Percentiles rank a stretch among this genome's conserved stretches.
Conservation (phyloP, 495 filamentous ascomycete species). For the Chaetomium cochliodes region DNA sequence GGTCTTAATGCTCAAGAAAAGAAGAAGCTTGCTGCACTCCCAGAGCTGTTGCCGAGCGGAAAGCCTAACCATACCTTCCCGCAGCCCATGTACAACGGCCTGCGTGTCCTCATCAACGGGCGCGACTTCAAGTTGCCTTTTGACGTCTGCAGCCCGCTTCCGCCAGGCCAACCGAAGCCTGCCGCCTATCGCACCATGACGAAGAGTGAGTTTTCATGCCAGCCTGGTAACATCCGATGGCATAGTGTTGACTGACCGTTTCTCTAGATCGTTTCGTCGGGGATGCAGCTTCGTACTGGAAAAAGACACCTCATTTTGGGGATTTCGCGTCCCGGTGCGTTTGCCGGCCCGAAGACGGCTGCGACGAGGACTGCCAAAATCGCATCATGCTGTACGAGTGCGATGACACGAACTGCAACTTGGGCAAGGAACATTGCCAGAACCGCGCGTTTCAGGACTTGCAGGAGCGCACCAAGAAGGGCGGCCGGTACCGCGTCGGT, state of each 20-base stretch:
- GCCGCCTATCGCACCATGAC: slow-evolving; percentile 87
- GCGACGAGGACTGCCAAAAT: slow-evolving; percentile 88
- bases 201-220: slow-evolving; percentile 59
- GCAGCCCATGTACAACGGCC: slow-evolving; percentile 45
- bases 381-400: slow-evolving; percentile 97
- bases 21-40: slow-evolving; percentile 57
- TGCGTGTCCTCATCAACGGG: slow-evolving; percentile 58
- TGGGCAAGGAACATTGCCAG: slow-evolving; percentile 66
- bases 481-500: slow-evolving; percentile 81
- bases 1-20: slow-evolving; percentile 57
- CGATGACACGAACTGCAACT: slow-evolving; percentile 80
- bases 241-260: slow-evolving; percentile 10
- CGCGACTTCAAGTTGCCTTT: slow-evolving; percentile 87
- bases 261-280: slow-evolving; percentile 82
- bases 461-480: slow-evolving; percentile 68
- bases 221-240: background rate
- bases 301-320: slow-evolving; percentile 69
- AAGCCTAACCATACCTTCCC: slow-evolving; percentile 47
- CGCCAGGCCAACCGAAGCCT: slow-evolving; percentile 81
- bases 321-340: slow-evolving; percentile 73
- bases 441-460: slow-evolving; percentile 87
- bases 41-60: slow-evolving; percentile 45
- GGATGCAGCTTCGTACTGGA: slow-evolving; percentile 82
- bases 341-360: slow-evolving; percentile 74
- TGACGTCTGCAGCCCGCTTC: slow-evolving; percentile 82